Base-by-base conservation (phyloP, 129 eudicot species). In the Pseudognaphalium luteoalbum region DNA sequence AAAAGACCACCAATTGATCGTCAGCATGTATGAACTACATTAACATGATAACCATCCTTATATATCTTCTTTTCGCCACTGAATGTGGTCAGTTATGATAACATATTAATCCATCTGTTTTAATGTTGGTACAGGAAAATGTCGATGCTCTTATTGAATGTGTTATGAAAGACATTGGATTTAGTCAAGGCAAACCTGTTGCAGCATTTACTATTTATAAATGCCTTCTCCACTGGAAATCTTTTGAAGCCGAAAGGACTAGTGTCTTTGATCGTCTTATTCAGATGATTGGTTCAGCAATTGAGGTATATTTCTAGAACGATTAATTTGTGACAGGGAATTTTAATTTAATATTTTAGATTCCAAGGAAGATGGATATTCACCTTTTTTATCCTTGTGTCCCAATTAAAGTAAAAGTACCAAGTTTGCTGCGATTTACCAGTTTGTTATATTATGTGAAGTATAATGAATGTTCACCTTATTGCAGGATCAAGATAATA, bases 231-330 rank as follows among this genome's bases (percentile, higher is more conserved):
- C 96, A 94, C 79, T 94, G 99, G 99, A 94, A 91, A 84, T 94
- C 97, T 29, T 91, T 94, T 86, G 99, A 94, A 91, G 97, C 97
- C 0, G 99, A 94, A 79, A 85, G 91, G 41, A 94, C 99, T 17
- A 91, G 94, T 39, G 96, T 94, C 72, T 94, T 94, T 87, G 99
- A 94, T 86, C 97, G 99, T 79, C 92, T 94, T 81, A 91, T 94
- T 80, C 97, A 94, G 79, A 91, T 91, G 97, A 87, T 94, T 61
- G 99, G 99, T 75, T 91, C 99, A 59, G 97, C 99, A 68, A 91
- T 94, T 69, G 99, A 94, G 97, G 99, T 94, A 84, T 60, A 66
- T 72, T 72, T 66, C 32, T 29, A 66, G 16, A 57, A 60, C 5
- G 3, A 54, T 54, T 54, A 30, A 7, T 7, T 47, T 70, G 22